These are phyloP conservation scores for Russula emetica DNA, from an alignment of 768 basidiomycete genomes.

Conservation along the genomic window DNA sequence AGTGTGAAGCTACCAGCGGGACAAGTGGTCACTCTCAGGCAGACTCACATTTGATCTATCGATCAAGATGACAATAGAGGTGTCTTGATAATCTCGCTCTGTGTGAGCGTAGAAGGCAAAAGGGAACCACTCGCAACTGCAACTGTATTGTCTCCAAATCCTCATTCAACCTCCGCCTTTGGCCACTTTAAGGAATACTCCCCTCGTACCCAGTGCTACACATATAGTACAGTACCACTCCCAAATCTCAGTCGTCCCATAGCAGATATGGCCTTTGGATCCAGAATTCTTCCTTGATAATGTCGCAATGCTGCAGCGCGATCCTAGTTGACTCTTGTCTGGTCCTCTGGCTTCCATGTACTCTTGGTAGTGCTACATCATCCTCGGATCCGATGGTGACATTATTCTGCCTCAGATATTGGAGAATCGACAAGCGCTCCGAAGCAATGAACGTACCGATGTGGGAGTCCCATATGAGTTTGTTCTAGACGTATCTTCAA, in stretches of 20 bases:
- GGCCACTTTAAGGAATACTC: not conserved
- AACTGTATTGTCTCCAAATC: slow-evolving; percentile 1
- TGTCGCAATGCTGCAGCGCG: slow-evolving; percentile 71
- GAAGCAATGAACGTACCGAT: not conserved
- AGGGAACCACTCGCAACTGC: not conserved
- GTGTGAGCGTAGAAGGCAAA: slow-evolving; percentile 1
- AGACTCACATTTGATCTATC: slow-evolving; percentile 9
- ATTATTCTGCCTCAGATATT: not conserved
- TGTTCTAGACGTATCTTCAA: not conserved
- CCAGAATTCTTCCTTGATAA: slow-evolving; percentile 85
- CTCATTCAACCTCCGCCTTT: slow-evolving; percentile 15
- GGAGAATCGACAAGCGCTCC: not conserved
- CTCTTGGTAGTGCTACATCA: not conserved
- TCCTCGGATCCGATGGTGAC: not conserved
- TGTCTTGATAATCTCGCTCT: slow-evolving; percentile 10
- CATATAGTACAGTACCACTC: not conserved
- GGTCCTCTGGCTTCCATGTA: slow-evolving; percentile 29
- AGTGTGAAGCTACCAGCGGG: not conserved
- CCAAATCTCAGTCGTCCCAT: slow-evolving; percentile 32
- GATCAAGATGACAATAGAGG: slow-evolving; percentile 6
- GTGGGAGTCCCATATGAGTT: not conserved
- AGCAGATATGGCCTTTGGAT: slow-evolving; percentile 52
- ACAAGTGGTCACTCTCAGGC: slow-evolving; percentile 3
- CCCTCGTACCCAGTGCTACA: not conserved
- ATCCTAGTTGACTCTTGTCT: slow-evolving; percentile 43